These are phyloP conservation scores for Isoetes engelmannii DNA, from an alignment of 83 land plant genomes.

Conservation along the genomic window DNA sequence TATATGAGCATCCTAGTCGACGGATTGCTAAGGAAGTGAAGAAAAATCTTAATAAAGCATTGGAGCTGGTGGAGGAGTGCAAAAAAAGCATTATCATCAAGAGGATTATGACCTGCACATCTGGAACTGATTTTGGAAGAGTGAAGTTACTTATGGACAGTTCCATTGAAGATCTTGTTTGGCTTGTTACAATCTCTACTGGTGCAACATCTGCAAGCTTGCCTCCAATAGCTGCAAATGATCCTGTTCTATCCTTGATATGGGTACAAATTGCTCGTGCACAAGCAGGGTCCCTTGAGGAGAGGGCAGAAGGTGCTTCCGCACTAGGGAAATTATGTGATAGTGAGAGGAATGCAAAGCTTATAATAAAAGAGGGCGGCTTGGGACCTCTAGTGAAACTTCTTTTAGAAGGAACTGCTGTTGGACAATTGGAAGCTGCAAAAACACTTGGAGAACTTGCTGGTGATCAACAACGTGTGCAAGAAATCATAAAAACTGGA, in stretches of 20 bases:
- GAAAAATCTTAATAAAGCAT: conserved; percentile 14
- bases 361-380: conserved; percentile 18
- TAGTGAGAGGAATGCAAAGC: conserved; percentile 9
- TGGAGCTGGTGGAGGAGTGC: conserved; percentile 10
- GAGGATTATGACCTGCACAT: conserved; percentile 16
- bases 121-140: conserved; percentile 12
- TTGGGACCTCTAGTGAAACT: conserved; percentile 15
- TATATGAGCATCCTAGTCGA: conserved; percentile 13
- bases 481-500: no score
- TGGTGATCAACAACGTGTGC: not conserved
- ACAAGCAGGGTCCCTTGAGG: conserved; percentile 10
- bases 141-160: conserved; percentile 15
- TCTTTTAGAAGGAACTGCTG: conserved; percentile 13
- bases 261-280: conserved; percentile 15
- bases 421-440: conserved; percentile 11
- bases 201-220: not conserved
- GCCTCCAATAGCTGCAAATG: conserved; percentile 19
- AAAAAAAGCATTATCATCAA: conserved; percentile 7
- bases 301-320: conserved; percentile 14
- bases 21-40: conserved; percentile 16
- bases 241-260: conserved; percentile 14
- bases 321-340: conserved; percentile 5
- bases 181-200: conserved; percentile 14
- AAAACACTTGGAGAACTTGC: conserved; percentile 16
- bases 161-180: conserved; percentile 7